Evolutionary conservation across 257 asterid genomes (phyloP).

Genomic region (Apocynum venetum): DNA sequence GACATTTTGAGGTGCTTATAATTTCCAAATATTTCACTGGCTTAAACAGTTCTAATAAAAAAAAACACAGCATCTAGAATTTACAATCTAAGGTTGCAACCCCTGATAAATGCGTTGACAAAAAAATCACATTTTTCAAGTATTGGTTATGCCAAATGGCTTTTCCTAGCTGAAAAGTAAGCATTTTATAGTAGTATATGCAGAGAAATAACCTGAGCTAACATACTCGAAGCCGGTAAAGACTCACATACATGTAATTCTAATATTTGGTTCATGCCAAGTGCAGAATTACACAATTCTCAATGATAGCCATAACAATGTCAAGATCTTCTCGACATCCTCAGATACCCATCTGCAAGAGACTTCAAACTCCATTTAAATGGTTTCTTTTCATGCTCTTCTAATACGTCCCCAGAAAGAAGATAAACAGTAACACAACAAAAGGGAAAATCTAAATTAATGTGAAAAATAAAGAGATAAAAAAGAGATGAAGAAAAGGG

Average conservation of each 20-base stretch:
- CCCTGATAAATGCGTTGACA: no score
- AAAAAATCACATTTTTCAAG: no score
- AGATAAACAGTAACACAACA: not conserved
- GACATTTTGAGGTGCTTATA: no score
- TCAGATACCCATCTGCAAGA: slow-evolving; percentile 61
- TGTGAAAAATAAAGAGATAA: no score
- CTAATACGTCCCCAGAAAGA: slow-evolving; percentile 33
- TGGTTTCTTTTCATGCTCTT: slow-evolving; percentile 38
- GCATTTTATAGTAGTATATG: no score
- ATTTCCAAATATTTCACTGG: no score
- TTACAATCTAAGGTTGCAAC: no score
- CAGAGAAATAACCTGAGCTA: not conserved
- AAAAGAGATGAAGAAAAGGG: not conserved
- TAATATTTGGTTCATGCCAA: not conserved
- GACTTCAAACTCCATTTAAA: slow-evolving; percentile 77
- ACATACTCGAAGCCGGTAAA: not conserved
- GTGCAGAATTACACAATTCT: not conserved
- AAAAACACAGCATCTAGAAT: not conserved
- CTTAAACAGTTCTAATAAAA: no score
- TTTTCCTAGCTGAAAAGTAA: no score
- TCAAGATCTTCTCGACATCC: slow-evolving; percentile 52
- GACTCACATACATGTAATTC: not conserved
- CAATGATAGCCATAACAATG: not conserved
- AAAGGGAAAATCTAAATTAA: no score
- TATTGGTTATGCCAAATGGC: no score